These are phyloP conservation scores for Exidia glandulosa DNA, from an alignment of 768 basidiomycete genomes.

Conservation along the genomic window DNA sequence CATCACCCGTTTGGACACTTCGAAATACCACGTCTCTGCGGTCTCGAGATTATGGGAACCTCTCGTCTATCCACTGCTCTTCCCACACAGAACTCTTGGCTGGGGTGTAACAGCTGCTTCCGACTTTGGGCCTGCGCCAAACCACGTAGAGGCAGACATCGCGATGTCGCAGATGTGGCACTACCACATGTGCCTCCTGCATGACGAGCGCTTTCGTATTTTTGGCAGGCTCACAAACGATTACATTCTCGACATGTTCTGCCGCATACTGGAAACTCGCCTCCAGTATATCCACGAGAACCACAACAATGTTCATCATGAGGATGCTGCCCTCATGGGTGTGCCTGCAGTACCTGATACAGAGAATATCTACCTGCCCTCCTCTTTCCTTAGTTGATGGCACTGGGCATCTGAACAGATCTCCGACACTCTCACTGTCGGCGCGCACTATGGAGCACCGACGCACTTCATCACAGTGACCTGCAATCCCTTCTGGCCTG, in stretches of 20 bases:
- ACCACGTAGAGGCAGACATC: too few species aligned
- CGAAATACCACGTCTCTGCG: too few species aligned
- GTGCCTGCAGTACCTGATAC: slow-evolving; percentile 8
- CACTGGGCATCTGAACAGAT: slow-evolving; percentile 29
- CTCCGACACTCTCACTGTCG: slow-evolving; percentile 26
- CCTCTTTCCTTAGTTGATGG: slow-evolving; percentile 24
- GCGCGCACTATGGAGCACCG: slow-evolving; percentile 16
- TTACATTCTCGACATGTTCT: slow-evolving; percentile 32
- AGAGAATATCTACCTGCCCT: slow-evolving; percentile 26
- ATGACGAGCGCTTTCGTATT: slow-evolving; percentile 20
- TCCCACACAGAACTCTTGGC: too few species aligned
- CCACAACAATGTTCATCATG: slow-evolving; percentile 12
- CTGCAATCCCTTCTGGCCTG: slow-evolving; percentile 30
- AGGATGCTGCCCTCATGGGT: slow-evolving; percentile 24
- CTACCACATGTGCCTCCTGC: slow-evolving; percentile 22
- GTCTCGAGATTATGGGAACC: too few species aligned
- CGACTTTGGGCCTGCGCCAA: too few species aligned
- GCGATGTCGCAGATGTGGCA: slow-evolving; percentile 22
- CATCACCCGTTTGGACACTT: too few species aligned
- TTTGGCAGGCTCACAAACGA: slow-evolving; percentile 25
- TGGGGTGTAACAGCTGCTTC: too few species aligned
- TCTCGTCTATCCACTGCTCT: too few species aligned
- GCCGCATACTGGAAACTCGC: slow-evolving; percentile 19
- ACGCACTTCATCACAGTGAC: slow-evolving; percentile 32
- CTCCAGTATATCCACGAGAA: slow-evolving; percentile 23